phyloP scores from a whole-genome alignment of 116 monocot genomes.

The Dioscorea cayenensis region DNA sequence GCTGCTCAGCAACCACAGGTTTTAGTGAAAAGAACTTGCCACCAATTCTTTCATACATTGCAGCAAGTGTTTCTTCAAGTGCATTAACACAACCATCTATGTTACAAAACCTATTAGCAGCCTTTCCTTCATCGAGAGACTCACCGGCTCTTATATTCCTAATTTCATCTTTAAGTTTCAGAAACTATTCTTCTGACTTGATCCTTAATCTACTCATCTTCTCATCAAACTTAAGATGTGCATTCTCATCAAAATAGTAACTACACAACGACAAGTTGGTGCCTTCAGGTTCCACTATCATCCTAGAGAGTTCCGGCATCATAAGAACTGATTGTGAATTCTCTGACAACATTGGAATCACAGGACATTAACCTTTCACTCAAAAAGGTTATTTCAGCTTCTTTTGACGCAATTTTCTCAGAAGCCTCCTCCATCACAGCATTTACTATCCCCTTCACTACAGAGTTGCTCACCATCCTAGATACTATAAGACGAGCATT shows the following conservation, averaged over 20 bases:
- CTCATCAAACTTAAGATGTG: not conserved
- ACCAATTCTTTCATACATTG: constrained; percentile 28
- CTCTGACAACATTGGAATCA: not conserved
- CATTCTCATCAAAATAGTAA: not conserved
- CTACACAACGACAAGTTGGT: no score
- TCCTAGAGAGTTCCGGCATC: not conserved
- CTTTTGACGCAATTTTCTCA: constrained; percentile 29
- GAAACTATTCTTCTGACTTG: constrained; percentile 47
- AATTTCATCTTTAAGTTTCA: constrained; percentile 39
- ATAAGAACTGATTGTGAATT: not conserved
- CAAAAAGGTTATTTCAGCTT: constrained; percentile 22
- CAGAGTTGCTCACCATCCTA: constrained; percentile 46
- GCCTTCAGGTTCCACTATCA: not conserved
- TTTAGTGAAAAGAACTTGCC: constrained; percentile 16
- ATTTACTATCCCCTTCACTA: constrained; percentile 46
- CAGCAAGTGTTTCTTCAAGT: constrained; percentile 24
- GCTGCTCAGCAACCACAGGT: constrained; percentile 20
- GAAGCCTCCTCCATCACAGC: constrained; percentile 38
- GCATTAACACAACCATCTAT: constrained; percentile 36
- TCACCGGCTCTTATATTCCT: constrained; percentile 8
- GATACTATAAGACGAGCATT: constrained; percentile 29
- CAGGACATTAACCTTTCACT: constrained; percentile 13
- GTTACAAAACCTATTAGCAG: constrained; percentile 13
- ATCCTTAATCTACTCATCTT: constrained; percentile 26
- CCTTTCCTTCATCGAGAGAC: constrained; percentile 9